Evolutionary conservation across 129 eudicot species (phyloP), one percentile per base, ranked within the genome.

Genomic region (Ambrosia artemisiifolia): DNA sequence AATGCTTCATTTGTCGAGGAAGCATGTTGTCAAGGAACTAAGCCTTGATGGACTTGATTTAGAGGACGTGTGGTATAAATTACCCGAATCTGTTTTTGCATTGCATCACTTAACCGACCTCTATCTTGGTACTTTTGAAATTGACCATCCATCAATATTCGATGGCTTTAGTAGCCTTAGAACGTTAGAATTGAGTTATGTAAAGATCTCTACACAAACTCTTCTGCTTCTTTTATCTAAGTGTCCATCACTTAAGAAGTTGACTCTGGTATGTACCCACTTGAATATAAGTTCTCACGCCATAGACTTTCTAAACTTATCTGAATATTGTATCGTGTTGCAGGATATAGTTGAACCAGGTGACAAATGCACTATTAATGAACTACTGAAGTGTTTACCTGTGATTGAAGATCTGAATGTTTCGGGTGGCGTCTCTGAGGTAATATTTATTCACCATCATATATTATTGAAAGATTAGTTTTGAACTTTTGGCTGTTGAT

Each of bases 31-130:
- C 42, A 66, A 46, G 19, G 28, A 0, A 46, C 30, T 66, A 12
- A 6, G 5, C 7, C 56, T 66, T 44, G 19, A 24, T 5, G 20
- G 43, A 44, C 18, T 2, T 65, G 40, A 28, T 20, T 5, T 12
- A 36, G 2, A 7, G 4, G 14, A 46, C n/a, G 11, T 1, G 5
- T 14, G 12, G 9, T 42, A 66, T 6, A 18, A 3, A 36, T 10
- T 66, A 44, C 72, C 72, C 30, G 28, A 20, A 47, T 67, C 59
- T 28, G 1, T 47, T 18, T 67, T 67, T 24, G 28, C 60, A 14
- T 47, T 28, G 30, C 59, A 47, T n/a, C 72, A 67, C 24, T 46
- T 67, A 67, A 67, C 72, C 10, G 59, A 67, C 13, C 43, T 47
- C 14, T 28, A 28, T 47, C 72, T 67, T 16, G 2, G 7, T 2